These are phyloP conservation scores for Plasmodium malariae DNA, from an alignment of 169 alveolate species.

Conservation along the genomic window DNA sequence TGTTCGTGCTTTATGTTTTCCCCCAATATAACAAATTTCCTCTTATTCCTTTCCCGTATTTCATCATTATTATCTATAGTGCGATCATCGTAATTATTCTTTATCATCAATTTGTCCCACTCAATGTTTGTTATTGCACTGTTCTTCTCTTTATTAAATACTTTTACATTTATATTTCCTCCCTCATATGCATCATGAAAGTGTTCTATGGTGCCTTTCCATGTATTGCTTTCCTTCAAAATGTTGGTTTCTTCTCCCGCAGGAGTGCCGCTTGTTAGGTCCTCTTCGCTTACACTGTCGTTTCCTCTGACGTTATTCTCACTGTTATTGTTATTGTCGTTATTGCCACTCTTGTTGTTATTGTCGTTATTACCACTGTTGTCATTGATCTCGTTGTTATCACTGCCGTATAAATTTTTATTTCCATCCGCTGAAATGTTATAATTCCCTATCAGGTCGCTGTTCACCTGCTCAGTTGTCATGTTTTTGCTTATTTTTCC, in stretches of 20 bases:
- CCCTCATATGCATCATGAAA: background rate
- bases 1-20: conserved; percentile 57
- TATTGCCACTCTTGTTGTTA: background rate
- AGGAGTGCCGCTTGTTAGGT: background rate
- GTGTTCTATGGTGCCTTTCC: background rate
- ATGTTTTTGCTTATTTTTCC: background rate
- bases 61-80: conserved; percentile 10
- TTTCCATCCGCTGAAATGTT: conserved; percentile 10
- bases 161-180: background rate
- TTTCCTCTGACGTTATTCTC: background rate
- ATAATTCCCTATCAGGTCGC: background rate
- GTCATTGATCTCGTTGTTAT: background rate
- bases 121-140: background rate
- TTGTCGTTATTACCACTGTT: background rate
- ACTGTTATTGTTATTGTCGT: background rate
- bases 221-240: background rate
- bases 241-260: background rate
- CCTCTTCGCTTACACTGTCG: background rate
- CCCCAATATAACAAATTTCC: conserved; percentile 11
- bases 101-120: too few relatives aligned
- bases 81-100: background rate
- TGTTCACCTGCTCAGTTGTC: background rate
- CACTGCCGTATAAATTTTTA: background rate
- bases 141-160: too few relatives aligned
- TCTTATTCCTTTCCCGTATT: conserved; percentile 16